Evolutionary conservation across 163 green algal species (phyloP).

Genomic region (Chlamydomonas reinhardtii): DNA sequence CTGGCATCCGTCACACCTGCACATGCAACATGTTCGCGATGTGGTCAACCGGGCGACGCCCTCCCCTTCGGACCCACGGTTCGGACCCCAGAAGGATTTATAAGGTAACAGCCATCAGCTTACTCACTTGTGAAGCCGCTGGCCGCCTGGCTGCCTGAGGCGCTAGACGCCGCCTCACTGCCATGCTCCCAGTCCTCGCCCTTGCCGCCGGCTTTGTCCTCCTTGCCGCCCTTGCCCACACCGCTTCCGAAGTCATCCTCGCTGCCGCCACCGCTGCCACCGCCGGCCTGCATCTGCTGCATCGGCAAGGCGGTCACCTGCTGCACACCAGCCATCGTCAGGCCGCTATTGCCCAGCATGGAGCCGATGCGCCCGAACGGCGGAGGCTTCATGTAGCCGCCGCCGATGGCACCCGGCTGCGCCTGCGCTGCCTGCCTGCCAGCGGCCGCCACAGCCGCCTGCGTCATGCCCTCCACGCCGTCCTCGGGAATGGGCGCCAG

Average conservation of each 20-base stretch:
- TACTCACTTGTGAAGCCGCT: slow-evolving; percentile 8
- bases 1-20: background rate
- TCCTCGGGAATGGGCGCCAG: background rate
- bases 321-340: too few species aligned
- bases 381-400: too few species aligned
- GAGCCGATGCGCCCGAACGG: too few species aligned
- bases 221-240: background rate
- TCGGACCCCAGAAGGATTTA: too few species aligned
- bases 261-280: background rate
- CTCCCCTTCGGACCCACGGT: too few species aligned
- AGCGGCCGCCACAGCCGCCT: background rate
- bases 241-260: too few species aligned
- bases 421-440: too few species aligned
- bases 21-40: too few species aligned
- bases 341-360: too few species aligned
- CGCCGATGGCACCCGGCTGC: too few species aligned
- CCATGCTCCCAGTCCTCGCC: slow-evolving; percentile 15
- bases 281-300: background rate
- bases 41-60: too few species aligned
- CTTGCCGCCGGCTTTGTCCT: background rate
- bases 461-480: background rate
- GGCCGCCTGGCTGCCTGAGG: slow-evolving; percentile 15
- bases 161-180: slow-evolving; percentile 20
- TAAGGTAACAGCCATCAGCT: background rate
- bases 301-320: too few species aligned